phyloP scores from a whole-genome alignment of 139 green algal species.

The Nannochloris sp. region DNA sequence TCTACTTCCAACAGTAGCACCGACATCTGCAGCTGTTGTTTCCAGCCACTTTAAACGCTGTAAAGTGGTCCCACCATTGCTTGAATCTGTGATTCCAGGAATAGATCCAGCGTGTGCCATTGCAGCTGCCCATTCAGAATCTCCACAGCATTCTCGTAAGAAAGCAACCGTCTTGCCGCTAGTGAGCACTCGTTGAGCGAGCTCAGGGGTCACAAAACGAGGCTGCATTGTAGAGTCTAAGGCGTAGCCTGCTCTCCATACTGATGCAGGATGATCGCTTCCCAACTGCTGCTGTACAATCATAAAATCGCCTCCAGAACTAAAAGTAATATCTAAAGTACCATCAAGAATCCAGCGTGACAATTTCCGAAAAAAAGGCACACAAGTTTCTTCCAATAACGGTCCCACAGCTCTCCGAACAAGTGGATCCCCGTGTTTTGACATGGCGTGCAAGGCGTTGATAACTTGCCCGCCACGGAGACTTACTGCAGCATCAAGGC shows the following conservation, averaged over 20 bases:
- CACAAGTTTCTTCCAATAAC: constrained; percentile 61
- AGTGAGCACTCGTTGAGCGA: constrained; percentile 71
- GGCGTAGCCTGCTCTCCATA: constrained; percentile 57
- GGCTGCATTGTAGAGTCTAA: constrained; percentile 50
- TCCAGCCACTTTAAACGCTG: constrained; percentile 40
- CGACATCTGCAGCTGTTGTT: constrained; percentile 45
- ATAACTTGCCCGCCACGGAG: constrained; percentile 61
- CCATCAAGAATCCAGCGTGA: constrained; percentile 79
- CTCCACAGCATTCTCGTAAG: constrained; percentile 69
- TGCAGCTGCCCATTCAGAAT: constrained; percentile 56
- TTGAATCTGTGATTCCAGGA: constrained; percentile 58
- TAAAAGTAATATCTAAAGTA: constrained; percentile 51
- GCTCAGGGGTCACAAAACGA: constrained; percentile 37
- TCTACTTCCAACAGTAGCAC: constrained; percentile 48
- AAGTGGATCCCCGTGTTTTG: constrained; percentile 71
- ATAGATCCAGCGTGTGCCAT: constrained; percentile 6
- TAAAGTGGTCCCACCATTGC: constrained; percentile 47
- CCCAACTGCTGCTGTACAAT: neutral
- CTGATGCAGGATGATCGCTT: constrained; percentile 18
- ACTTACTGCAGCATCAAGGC: constrained; percentile 42
- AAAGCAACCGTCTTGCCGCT: constrained; percentile 91
- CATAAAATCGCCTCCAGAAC: constrained; percentile 5
- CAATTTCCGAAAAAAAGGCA: constrained; percentile 79
- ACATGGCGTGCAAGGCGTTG: constrained; percentile 51
- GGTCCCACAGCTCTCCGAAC: constrained; percentile 40